A percentile compares a stretch with the other conserved stretches of the same genome.
phyloP scores from a whole-genome alignment of 2,329 filamentous ascomycete genomes.

The Myriosclerotinia curreyana region DNA sequence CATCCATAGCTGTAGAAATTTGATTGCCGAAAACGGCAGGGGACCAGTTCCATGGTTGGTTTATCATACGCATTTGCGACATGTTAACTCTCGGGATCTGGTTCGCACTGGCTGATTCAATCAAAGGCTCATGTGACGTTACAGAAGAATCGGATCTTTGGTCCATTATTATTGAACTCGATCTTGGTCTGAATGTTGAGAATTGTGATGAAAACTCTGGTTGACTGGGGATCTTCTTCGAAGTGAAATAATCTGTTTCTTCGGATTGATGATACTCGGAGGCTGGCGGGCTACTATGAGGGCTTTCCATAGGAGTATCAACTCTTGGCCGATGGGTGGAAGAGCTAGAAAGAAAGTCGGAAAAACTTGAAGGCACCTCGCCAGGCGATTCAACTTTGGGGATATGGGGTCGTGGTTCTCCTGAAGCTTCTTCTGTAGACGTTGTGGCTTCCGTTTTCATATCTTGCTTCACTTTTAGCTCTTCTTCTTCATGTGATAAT shows the following conservation, averaged over 20 bases:
- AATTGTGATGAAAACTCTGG: neutral
- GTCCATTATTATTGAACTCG: neutral
- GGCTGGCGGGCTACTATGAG: too few species aligned
- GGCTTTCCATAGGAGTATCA: too few species aligned
- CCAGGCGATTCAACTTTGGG: neutral
- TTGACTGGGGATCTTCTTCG: neutral
- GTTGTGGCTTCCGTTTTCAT: neutral
- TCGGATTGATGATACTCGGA: too few species aligned
- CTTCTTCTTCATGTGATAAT: neutral
- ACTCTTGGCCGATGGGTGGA: neutral
- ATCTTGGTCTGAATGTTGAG: neutral
- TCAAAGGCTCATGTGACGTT: neutral
- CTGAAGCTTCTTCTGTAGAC: constrained; percentile 1
- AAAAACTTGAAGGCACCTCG: neutral
- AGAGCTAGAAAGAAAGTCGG: neutral
- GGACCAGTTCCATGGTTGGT: neutral
- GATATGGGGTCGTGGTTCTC: neutral
- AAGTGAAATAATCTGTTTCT: neutral
- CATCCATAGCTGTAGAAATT: neutral
- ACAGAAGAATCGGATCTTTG: neutral
- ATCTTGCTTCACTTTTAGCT: neutral
- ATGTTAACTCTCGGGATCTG: neutral
- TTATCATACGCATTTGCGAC: neutral
- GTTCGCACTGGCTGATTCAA: neutral
- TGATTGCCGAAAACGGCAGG: neutral